Evolutionary conservation across 2,329 filamentous ascomycete genomes (phyloP).

Genomic region (Colletotrichum euphorbiae): DNA sequence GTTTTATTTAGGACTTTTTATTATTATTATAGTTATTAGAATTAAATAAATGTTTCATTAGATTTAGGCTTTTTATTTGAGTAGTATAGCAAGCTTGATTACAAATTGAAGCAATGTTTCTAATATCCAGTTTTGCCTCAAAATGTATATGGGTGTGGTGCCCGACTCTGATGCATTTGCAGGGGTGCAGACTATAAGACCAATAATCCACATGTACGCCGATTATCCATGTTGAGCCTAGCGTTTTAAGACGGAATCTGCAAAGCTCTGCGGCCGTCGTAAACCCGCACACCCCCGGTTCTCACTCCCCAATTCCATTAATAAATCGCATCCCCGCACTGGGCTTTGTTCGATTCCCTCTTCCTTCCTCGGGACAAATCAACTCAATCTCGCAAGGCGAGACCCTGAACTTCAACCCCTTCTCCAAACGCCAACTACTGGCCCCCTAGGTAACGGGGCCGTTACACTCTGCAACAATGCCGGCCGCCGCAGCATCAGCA

Average conservation of each 20-base stretch:
- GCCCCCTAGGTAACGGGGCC: slow-evolving; percentile 37
- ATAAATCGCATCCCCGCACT: slow-evolving; percentile 6
- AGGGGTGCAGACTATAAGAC: too few species aligned
- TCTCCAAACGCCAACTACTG: slow-evolving; percentile 3
- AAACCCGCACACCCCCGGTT: slow-evolving; percentile 4
- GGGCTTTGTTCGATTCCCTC: not conserved
- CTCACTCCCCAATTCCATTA: slow-evolving; percentile 7
- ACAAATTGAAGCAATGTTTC: too few species aligned
- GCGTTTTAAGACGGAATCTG: not conserved
- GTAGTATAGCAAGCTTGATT: too few species aligned
- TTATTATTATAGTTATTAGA: too few species aligned
- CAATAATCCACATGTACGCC: too few species aligned
- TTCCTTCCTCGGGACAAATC: slow-evolving; percentile 1
- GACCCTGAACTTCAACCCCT: not conserved
- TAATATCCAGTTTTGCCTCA: too few species aligned
- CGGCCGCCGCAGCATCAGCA: slow-evolving; percentile 26
- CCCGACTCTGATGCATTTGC: too few species aligned
- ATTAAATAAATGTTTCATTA: too few species aligned
- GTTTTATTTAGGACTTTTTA: too few species aligned
- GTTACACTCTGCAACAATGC: slow-evolving; percentile 41
- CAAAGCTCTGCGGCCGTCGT: slow-evolving; percentile 23
- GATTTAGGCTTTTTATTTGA: too few species aligned
- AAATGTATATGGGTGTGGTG: too few species aligned
- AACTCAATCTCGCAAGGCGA: slow-evolving; percentile 19
- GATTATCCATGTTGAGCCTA: not conserved